A percentile compares a stretch with the other conserved stretches of the same genome.
These are phyloP conservation scores for Carex littledalei DNA, from an alignment of 176 grass and related monocot species.

Conservation along the genomic window DNA sequence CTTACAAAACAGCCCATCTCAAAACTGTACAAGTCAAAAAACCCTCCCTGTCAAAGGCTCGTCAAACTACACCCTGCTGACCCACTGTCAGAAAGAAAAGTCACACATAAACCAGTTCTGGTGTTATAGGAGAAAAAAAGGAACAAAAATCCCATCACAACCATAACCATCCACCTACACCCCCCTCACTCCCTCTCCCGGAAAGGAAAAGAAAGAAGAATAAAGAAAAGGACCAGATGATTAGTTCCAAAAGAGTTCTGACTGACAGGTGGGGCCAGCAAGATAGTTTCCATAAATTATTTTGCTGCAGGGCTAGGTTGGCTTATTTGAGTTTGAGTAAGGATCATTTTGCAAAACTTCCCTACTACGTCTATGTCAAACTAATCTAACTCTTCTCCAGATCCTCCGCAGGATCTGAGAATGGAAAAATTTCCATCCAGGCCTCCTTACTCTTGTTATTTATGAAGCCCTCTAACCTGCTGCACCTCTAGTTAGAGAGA, in stretches of 20 bases:
- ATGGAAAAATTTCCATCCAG: neutral
- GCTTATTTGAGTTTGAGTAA: constrained; percentile 7
- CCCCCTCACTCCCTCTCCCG: neutral
- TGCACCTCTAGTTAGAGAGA: neutral
- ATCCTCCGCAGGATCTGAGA: constrained; percentile 1
- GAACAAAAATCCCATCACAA: neutral
- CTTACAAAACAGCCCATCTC: constrained; percentile 22
- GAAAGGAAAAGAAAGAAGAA: neutral
- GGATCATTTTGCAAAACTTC: constrained; percentile 14
- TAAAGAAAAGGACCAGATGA: neutral
- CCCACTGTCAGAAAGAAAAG: constrained; percentile 20
- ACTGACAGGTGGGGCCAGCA: constrained; percentile 1
- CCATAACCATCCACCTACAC: neutral
- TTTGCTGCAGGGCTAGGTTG: constrained; percentile 7
- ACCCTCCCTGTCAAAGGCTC: neutral
- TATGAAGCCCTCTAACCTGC: neutral
- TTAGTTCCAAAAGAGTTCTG: neutral
- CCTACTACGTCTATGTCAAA: constrained; percentile 8
- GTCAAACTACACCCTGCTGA: constrained; percentile 21
- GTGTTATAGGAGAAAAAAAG: neutral
- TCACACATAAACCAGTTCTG: constrained; percentile 5
- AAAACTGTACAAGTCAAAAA: constrained; percentile 20
- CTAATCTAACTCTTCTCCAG: neutral
- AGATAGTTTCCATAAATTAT: neutral
- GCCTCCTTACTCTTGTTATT: neutral